phyloP scores from a whole-genome alignment of 2,329 filamentous ascomycete genomes.

The Xylaria sp. region DNA sequence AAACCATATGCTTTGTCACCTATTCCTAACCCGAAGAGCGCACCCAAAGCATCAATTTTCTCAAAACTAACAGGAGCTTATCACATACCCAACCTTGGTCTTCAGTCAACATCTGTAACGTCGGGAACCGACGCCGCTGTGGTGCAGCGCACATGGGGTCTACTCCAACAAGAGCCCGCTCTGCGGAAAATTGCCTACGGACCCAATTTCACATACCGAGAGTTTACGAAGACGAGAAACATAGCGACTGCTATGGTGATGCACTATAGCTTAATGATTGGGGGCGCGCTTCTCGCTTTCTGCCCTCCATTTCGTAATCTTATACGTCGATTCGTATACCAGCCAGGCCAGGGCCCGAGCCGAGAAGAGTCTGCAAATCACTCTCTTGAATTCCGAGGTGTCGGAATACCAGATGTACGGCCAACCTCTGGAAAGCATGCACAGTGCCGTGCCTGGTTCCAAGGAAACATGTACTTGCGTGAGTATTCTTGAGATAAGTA shows the following conservation, averaged over 20 bases:
- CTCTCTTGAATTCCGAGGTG: constrained; percentile 70
- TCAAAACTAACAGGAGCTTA: constrained; percentile 63
- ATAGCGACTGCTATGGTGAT: constrained; percentile 61
- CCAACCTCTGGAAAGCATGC: constrained; percentile 59
- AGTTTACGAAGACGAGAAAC: constrained; percentile 64
- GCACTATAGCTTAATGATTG: constrained; percentile 61
- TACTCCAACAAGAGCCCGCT: constrained; percentile 60
- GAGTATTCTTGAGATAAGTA: constrained; percentile 49
- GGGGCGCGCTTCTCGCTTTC: constrained; percentile 56
- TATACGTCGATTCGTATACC: constrained; percentile 57
- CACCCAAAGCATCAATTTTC: constrained; percentile 52
- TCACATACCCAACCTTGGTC: constrained; percentile 63
- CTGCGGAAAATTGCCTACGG: constrained; percentile 65
- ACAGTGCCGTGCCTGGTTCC: constrained; percentile 64
- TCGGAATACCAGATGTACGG: constrained; percentile 69
- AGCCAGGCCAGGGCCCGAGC: constrained; percentile 66
- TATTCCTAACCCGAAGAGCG: constrained; percentile 56
- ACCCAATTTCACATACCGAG: constrained; percentile 67
- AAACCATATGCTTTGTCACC: constrained; percentile 69
- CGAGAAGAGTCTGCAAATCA: constrained; percentile 67
- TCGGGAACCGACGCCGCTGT: constrained; percentile 63
- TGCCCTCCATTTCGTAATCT: constrained; percentile 59
- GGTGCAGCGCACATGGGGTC: constrained; percentile 72
- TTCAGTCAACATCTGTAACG: constrained; percentile 65
- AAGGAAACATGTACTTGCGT: constrained; percentile 74